phyloP scores from a whole-genome alignment of 2,329 filamentous ascomycete genomes.

The Penicillium sp. region DNA sequence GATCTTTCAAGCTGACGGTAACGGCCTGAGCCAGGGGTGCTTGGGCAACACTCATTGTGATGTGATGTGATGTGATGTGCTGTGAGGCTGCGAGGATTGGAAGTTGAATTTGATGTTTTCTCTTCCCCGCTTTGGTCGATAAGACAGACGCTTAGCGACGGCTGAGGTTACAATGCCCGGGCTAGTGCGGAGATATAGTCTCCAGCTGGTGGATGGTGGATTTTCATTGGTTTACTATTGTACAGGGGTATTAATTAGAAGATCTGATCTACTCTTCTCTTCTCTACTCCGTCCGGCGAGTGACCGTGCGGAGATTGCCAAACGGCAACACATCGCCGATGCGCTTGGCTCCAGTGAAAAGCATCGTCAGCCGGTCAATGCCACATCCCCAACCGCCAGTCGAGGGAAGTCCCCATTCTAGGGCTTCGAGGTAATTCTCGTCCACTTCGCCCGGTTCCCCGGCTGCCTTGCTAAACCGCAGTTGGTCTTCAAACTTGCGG shows the following conservation, averaged over 20 bases:
- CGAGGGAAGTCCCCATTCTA: constrained; percentile 90
- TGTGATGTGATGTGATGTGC: neutral
- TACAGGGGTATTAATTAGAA: constrained; percentile 7
- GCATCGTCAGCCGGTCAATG: constrained; percentile 87
- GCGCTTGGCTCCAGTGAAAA: constrained; percentile 76
- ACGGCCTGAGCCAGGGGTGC: constrained; percentile 44
- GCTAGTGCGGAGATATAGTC: neutral
- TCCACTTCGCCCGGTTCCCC: constrained; percentile 62
- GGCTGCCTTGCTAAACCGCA: constrained; percentile 52
- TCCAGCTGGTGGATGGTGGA: neutral
- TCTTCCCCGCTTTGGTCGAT: constrained; percentile 23
- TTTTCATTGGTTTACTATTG: constrained; percentile 2
- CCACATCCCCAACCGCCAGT: constrained; percentile 98
- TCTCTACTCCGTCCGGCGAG: constrained; percentile 27
- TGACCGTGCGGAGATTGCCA: constrained; percentile 71
- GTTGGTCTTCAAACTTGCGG: constrained; percentile 73
- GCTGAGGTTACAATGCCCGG: constrained; percentile 2
- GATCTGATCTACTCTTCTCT: neutral
- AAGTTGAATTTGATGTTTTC: constrained; percentile 5
- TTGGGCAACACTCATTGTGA: constrained; percentile 23
- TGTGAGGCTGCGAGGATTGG: too few relatives aligned
- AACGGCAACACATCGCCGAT: constrained; percentile 90
- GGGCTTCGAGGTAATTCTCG: constrained; percentile 79
- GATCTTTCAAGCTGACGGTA: constrained; percentile 53
- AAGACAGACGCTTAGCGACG: constrained; percentile 26